Percentiles rank a stretch among this genome's conserved stretches.
These are phyloP conservation scores for Tephrocybe sp. DNA, from an alignment of 768 basidiomycete species.

Conservation along the genomic window DNA sequence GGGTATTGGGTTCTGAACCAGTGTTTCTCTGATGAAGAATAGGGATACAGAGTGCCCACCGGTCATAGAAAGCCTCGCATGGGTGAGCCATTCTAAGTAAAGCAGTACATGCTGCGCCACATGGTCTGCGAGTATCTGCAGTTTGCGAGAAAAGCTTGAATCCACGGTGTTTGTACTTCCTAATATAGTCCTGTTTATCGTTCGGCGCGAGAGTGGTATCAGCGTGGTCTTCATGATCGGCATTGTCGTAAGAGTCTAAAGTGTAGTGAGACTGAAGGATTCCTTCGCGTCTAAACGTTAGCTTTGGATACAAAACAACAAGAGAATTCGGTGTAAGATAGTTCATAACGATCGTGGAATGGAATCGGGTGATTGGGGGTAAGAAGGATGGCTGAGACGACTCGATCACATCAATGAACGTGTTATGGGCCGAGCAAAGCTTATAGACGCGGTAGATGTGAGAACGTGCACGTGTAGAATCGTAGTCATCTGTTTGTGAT, in stretches of 20 bases:
- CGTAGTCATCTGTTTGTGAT: too few relatives aligned
- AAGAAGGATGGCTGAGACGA: conserved; percentile 10
- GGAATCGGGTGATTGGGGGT: conserved; percentile 13
- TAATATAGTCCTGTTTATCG: conserved; percentile 8
- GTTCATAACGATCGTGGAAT: conserved; percentile 17
- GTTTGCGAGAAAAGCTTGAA: conserved; percentile 9
- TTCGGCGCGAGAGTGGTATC: neutral
- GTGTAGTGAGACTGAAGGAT: conserved; percentile 8
- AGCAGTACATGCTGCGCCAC: conserved; percentile 14
- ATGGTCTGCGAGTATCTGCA: conserved; percentile 5
- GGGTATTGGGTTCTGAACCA: neutral
- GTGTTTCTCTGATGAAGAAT: neutral
- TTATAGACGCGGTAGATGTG: conserved; percentile 15
- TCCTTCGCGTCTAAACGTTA: conserved; percentile 11
- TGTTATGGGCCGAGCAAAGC: conserved; percentile 2
- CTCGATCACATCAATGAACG: conserved; percentile 13
- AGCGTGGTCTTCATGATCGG: neutral
- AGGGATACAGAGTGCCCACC: conserved; percentile 6
- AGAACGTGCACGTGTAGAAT: neutral
- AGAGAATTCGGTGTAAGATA: conserved; percentile 10
- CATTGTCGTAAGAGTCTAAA: conserved; percentile 7
- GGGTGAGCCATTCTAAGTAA: neutral
- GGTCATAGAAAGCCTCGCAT: neutral
- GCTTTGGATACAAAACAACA: conserved; percentile 9
- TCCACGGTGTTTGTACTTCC: conserved; percentile 12